Evolutionary conservation across 2,329 filamentous ascomycete genomes (phyloP), one percentile per base, ranked within the genome.

Genomic region (Fusarium acutatum): DNA sequence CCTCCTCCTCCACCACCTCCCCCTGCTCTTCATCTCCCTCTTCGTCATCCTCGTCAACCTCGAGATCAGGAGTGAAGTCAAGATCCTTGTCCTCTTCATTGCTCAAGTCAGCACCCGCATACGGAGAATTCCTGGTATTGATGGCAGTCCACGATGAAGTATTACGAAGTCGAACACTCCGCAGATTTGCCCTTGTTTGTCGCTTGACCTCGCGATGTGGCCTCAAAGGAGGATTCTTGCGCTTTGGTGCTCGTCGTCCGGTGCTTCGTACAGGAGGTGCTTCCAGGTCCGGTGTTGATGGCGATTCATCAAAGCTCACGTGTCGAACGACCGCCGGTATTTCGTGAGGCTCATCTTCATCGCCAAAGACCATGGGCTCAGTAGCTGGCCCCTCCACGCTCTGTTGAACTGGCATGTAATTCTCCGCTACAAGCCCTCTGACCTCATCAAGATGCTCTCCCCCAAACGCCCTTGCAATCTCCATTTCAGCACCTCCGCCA

Each of bases 201-300:
- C 35, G 44, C 37, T 54, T 72, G 0, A n/a, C 52, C n/a, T 64
- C 40, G 0, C 46, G n/a, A 7, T 54, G 43, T 2, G 26, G 46
- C 3, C 14, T 53, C 7, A 37, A 7, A 4, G 59, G 57, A 1
- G 38, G 64, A 1, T 61, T 60, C 24, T 40, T 72, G 3, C 75
- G 44, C 13, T 71, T 68, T 0, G 62, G 57, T 1, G 65, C 73
- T 35, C 67, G 28, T 47, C 40, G 34, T 1, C 76, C 76, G 2
- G 73, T 75, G 6, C 76, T 78, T 8, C 69, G 44, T 10, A 72
- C 44, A 5, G 75, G 69, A 8, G 53, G 15, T 20, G 54, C 56
- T 5, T 75, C 58, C 34, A 64, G 20, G 2, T 59, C 61, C 4
- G 60, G 75, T 0, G 61, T 71, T 1, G 71, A 64, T 4, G 73